These are phyloP conservation scores for Grosmannia huntii DNA, from an alignment of 2,329 filamentous ascomycete genomes.

Conservation along the genomic window DNA sequence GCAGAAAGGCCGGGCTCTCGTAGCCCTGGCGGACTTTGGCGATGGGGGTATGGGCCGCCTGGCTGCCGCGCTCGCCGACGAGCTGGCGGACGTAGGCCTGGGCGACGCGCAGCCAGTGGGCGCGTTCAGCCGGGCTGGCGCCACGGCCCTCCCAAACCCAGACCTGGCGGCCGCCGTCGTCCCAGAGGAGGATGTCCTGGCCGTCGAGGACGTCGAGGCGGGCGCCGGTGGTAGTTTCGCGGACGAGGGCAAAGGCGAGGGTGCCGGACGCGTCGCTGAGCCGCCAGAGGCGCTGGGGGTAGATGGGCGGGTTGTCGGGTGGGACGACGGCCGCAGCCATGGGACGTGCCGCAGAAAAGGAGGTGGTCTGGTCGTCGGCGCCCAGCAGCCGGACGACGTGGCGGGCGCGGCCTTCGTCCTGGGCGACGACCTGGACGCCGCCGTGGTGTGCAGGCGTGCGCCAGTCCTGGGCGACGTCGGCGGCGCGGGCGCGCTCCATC, in stretches of 20 bases:
- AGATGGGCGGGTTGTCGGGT: slow-evolving; percentile 22
- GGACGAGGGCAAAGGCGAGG: slow-evolving; percentile 44
- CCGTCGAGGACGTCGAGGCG: slow-evolving; percentile 37
- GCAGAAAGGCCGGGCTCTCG: slow-evolving; percentile 40
- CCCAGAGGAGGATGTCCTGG: slow-evolving; percentile 49
- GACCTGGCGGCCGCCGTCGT: slow-evolving; percentile 41
- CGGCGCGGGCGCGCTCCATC: slow-evolving; percentile 57
- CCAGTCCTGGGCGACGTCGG: slow-evolving; percentile 49
- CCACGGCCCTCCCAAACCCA: slow-evolving; percentile 55
- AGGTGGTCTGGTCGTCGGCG: slow-evolving; percentile 30
- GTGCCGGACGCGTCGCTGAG: slow-evolving; percentile 48
- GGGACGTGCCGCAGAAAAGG: background rate
- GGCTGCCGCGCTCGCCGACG: slow-evolving; percentile 13
- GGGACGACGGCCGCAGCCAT: too few relatives aligned
- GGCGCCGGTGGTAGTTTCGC: slow-evolving; percentile 33
- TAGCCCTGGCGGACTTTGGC: slow-evolving; percentile 17
- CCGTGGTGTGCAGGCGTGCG: slow-evolving; percentile 50
- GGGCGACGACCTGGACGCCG: slow-evolving; percentile 52
- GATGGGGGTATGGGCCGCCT: slow-evolving; percentile 6
- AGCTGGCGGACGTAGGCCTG: slow-evolving; percentile 39
- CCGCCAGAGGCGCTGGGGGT: slow-evolving; percentile 35
- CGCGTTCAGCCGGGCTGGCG: slow-evolving; percentile 45
- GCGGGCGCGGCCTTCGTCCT: slow-evolving; percentile 42
- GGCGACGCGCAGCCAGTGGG: slow-evolving; percentile 47
- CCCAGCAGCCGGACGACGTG: slow-evolving; percentile 44